A percentile compares a stretch with the other conserved stretches of the same genome.
Evolutionary conservation across 257 asterid species (phyloP).

Genomic region (Primulina eburnea): DNA sequence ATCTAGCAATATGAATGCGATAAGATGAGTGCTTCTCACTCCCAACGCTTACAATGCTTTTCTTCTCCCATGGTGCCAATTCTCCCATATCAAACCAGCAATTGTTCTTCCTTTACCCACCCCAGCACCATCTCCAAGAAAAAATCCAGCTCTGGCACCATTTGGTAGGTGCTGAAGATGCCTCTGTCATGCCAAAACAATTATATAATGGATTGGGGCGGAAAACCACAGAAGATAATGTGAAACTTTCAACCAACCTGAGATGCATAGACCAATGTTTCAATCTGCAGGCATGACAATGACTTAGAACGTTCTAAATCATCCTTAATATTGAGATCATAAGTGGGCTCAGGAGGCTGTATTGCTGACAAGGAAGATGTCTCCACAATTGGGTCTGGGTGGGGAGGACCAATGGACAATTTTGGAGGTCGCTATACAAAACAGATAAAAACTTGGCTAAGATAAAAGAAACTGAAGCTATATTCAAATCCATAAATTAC

Average conservation of each 20-base stretch:
- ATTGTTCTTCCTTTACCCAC: constrained; percentile 98
- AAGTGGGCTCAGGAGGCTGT: constrained; percentile 97
- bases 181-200: constrained; percentile 54
- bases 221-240: constrained; percentile 21
- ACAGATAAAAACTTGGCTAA: constrained; percentile 23
- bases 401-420: constrained; percentile 84
- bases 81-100: constrained; percentile 98
- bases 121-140: constrained; percentile 99
- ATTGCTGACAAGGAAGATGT: constrained; percentile 90
- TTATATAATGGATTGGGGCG: constrained; percentile 20
- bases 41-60: constrained; percentile 71
- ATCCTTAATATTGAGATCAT: constrained; percentile 67
- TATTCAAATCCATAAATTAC: constrained; percentile 15
- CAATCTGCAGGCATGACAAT: constrained; percentile 94
- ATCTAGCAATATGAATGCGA: constrained; percentile 20
- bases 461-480: constrained; percentile 24
- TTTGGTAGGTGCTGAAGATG: constrained; percentile 87
- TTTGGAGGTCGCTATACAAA: constrained; percentile 79
- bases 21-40: constrained; percentile 14
- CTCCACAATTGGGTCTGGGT: constrained; percentile 97
- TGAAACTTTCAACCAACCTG: constrained; percentile 60
- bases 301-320: constrained; percentile 71
- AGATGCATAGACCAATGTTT: constrained; percentile 89
- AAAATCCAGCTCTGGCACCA: constrained; percentile 94
- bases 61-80: constrained; percentile 88